A percentile compares a stretch with the other conserved stretches of the same genome.
Conservation (phyloP, 345 rosid species). For the Reutealis trisperma region DNA sequence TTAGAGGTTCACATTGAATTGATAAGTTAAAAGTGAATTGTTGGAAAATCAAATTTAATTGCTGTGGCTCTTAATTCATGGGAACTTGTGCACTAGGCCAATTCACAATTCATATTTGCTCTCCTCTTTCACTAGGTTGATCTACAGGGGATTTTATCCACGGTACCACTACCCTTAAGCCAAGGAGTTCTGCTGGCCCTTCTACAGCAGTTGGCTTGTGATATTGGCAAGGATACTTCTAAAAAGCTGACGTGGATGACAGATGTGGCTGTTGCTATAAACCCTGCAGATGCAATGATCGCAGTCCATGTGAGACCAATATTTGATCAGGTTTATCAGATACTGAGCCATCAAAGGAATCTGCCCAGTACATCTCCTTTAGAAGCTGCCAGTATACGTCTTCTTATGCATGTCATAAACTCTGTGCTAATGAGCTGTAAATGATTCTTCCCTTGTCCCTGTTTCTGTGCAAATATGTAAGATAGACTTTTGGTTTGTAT, state of each 20-base stretch:
- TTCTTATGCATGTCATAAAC: conserved; percentile 26
- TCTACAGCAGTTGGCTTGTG: conserved; percentile 34
- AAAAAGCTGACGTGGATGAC: conserved; percentile 34
- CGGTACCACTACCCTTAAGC: conserved; percentile 26
- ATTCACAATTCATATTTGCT: background rate
- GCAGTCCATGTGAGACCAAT: conserved; percentile 31
- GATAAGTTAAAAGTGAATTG: background rate
- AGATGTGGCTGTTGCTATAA: conserved; percentile 32
- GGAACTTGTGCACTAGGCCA: background rate
- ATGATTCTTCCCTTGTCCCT: conserved; percentile 4
- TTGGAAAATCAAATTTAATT: background rate
- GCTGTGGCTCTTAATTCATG: background rate
- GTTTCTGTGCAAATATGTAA: conserved; percentile 37
- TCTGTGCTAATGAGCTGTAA: conserved; percentile 28
- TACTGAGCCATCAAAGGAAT: conserved; percentile 24
- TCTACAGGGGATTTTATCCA: conserved; percentile 21
- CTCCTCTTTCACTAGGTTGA: conserved; percentile 24
- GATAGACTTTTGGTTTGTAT: conserved; percentile 32
- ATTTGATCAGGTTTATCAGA: conserved; percentile 31
- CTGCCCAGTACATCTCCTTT: conserved; percentile 10
- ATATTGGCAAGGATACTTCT: conserved; percentile 14
- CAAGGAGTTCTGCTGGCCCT: conserved; percentile 37
- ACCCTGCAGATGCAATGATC: conserved; percentile 33
- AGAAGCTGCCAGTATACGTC: conserved; percentile 20
- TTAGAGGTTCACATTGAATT: background rate